Evolutionary conservation across 2,329 filamentous ascomycete genomes (phyloP).

Genomic region (Beauveria medogensis): DNA sequence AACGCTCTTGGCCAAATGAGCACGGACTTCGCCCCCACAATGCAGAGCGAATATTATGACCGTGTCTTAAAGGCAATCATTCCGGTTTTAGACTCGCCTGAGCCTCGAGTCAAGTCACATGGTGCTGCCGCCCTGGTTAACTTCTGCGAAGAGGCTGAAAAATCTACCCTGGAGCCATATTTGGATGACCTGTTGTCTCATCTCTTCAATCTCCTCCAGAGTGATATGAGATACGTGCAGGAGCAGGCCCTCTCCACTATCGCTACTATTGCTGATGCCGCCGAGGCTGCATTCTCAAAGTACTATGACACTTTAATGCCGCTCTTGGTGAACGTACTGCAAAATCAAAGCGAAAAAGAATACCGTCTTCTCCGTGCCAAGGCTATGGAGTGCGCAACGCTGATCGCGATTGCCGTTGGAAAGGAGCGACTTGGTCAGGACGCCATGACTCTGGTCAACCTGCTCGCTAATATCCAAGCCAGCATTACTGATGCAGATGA

Average conservation of each 20-base stretch:
- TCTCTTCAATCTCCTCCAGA: conserved; percentile 80
- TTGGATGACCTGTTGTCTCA: conserved; percentile 79
- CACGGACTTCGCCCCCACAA: conserved; percentile 94
- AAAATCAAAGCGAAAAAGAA: conserved; percentile 87
- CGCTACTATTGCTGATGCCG: conserved; percentile 96
- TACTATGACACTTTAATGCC: conserved; percentile 98
- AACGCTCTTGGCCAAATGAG: conserved; percentile 99
- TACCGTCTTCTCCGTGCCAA: conserved; percentile 86
- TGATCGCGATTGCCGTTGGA: conserved; percentile 91
- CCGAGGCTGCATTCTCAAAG: conserved; percentile 86
- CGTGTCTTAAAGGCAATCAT: conserved; percentile 85
- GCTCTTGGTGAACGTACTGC: conserved; percentile 79
- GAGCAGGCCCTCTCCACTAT: conserved; percentile 97
- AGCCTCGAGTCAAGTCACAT: conserved; percentile 92
- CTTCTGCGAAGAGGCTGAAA: conserved; percentile 97
- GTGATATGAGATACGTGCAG: conserved; percentile 91
- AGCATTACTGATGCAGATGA: conserved; percentile 86
- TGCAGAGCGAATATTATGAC: conserved; percentile 94
- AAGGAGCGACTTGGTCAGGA: conserved; percentile 86
- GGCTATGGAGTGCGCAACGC: conserved; percentile 96
- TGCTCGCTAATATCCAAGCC: conserved; percentile 79
- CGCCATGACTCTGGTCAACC: conserved; percentile 76
- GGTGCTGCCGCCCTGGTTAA: conserved; percentile 97
- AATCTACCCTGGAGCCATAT: conserved; percentile 83
- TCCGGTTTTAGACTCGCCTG: conserved; percentile 79